Evolutionary conservation across 2,329 filamentous ascomycete species (phyloP).

Genomic region (Geoglossum cookeanum): DNA sequence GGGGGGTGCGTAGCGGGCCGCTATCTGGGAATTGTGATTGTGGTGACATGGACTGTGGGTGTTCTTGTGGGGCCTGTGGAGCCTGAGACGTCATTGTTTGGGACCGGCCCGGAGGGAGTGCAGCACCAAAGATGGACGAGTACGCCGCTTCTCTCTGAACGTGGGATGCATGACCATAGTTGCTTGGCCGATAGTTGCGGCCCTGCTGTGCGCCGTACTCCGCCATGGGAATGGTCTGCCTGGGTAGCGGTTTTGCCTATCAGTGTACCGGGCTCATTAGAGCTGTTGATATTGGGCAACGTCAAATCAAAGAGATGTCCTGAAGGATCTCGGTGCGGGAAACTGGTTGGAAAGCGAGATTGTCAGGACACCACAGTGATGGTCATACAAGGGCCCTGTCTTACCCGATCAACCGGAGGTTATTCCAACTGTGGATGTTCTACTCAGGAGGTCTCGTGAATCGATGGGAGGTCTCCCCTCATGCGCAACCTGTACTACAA

Average conservation of each 20-base stretch:
- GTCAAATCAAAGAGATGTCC: not conserved
- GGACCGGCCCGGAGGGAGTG: slow-evolving; percentile 71
- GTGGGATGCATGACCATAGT: slow-evolving; percentile 33
- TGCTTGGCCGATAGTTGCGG: slow-evolving; percentile 34
- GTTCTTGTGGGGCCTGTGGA: slow-evolving; percentile 39
- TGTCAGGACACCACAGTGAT: not conserved
- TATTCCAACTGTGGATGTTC: not conserved
- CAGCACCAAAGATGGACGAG: slow-evolving; percentile 82
- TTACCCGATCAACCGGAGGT: not conserved
- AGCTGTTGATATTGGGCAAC: not conserved
- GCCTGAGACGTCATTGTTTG: slow-evolving; percentile 86
- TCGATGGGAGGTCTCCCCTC: not conserved
- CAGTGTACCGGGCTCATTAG: slow-evolving; percentile 1
- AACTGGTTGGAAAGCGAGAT: not conserved
- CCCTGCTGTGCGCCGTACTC: slow-evolving; percentile 44
- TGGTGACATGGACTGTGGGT: slow-evolving; percentile 49
- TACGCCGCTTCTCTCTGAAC: slow-evolving; percentile 83
- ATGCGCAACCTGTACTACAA: not conserved
- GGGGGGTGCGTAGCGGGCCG: slow-evolving; percentile 23
- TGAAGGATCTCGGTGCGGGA: not conserved
- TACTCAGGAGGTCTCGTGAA: not conserved
- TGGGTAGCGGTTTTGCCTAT: slow-evolving; percentile 1
- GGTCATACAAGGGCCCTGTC: not conserved
- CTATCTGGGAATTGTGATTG: slow-evolving; percentile 25
- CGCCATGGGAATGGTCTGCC: slow-evolving; percentile 24